These are phyloP conservation scores for Capsella rubella DNA, from an alignment of 441 rosid genomes.

Conservation along the genomic window DNA sequence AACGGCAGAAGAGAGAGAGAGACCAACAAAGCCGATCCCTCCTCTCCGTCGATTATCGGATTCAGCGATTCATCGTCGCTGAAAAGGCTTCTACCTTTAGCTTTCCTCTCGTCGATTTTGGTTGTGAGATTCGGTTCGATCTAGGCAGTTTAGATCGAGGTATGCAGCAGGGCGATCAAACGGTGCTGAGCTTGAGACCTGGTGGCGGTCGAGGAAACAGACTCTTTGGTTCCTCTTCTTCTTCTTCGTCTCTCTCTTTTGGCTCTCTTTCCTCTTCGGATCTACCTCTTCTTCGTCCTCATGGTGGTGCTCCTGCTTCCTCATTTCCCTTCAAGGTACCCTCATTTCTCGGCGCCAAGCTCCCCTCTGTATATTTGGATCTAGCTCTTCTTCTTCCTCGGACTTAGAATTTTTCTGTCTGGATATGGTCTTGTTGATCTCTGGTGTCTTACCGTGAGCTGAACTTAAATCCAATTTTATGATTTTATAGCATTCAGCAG, in stretches of 20 bases:
- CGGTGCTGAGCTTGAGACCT: slow-evolving; percentile 98
- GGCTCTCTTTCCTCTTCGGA: slow-evolving; percentile 73
- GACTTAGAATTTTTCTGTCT: neutral
- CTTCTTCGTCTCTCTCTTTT: slow-evolving; percentile 60
- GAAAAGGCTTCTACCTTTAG: slow-evolving; percentile 21
- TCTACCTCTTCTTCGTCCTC: slow-evolving; percentile 75
- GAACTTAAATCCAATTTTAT: neutral
- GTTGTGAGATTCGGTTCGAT: slow-evolving; percentile 49
- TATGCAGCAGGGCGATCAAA: slow-evolving; percentile 97
- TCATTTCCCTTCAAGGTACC: slow-evolving; percentile 52
- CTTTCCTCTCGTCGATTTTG: neutral
- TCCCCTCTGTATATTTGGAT: slow-evolving; percentile 43
- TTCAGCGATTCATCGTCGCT: slow-evolving; percentile 49
- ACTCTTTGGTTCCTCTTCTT: slow-evolving; percentile 63
- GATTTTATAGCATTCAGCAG: neutral
- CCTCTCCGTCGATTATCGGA: slow-evolving; percentile 40
- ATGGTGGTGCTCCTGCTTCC: slow-evolving; percentile 60
- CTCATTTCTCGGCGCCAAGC: slow-evolving; percentile 24
- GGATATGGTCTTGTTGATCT: slow-evolving; percentile 16
- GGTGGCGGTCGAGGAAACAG: slow-evolving; percentile 93
- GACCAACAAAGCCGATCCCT: slow-evolving; percentile 16
- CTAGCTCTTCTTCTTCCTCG: slow-evolving; percentile 26
- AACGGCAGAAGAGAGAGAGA: slow-evolving; percentile 60
- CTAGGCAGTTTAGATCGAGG: slow-evolving; percentile 59
- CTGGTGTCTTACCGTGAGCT: slow-evolving; percentile 12